Conservation (phyloP, 2,329 filamentous ascomycete species). For the Hymenotorrendiella dingleyae region DNA sequence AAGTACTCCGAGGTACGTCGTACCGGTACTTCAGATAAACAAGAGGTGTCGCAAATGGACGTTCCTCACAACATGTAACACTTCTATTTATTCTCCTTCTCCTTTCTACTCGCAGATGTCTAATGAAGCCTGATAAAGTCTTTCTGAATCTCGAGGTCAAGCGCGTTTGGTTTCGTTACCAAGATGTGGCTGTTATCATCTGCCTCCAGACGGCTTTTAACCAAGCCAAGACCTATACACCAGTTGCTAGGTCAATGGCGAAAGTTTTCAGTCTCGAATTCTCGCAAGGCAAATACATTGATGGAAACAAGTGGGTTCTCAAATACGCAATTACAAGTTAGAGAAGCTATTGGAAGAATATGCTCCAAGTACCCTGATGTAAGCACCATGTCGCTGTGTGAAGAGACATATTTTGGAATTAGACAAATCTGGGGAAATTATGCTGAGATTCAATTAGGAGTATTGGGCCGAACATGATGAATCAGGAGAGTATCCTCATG, state of each 20-base stretch:
- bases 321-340: slow-evolving; percentile 65
- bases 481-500: slow-evolving; percentile 62
- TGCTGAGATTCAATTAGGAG: slow-evolving; percentile 29
- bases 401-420: not conserved
- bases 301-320: slow-evolving; percentile 72
- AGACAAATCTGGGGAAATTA: not conserved
- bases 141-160: too few species aligned
- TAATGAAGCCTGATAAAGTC: too few species aligned
- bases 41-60: too few species aligned
- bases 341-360: slow-evolving; percentile 62
- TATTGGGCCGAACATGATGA: slow-evolving; percentile 76
- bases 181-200: too few species aligned
- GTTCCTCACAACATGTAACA: too few species aligned
- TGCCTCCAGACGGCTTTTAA: too few species aligned
- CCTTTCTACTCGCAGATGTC: too few species aligned
- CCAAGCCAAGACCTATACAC: not conserved
- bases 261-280: slow-evolving; percentile 18
- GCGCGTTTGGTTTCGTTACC: too few species aligned
- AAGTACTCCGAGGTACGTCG: too few species aligned
- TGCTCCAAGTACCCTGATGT: slow-evolving; percentile 63
- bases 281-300: slow-evolving; percentile 33
- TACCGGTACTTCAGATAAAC: too few species aligned
- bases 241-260: slow-evolving; percentile 9
- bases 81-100: too few species aligned
- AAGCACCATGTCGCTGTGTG: slow-evolving; percentile 13